Conservation (phyloP, 2,329 filamentous ascomycete species). For the Sporothrix dimorphospora region DNA sequence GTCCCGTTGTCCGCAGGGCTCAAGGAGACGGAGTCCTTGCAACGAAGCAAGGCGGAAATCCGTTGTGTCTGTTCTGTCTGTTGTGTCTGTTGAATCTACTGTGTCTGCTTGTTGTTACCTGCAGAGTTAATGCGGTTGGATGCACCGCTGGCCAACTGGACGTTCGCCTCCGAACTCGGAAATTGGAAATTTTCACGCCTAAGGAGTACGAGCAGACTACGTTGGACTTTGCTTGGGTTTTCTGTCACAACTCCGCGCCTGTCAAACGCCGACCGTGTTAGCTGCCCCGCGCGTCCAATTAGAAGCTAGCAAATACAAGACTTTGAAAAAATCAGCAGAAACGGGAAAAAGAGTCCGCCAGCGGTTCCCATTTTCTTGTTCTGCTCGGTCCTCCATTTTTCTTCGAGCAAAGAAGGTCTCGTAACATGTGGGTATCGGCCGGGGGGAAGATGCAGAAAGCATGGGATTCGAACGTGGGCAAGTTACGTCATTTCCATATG, state of each 20-base stretch:
- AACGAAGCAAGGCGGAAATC: not conserved
- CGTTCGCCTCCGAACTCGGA: constrained; percentile 27
- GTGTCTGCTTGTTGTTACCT: no score
- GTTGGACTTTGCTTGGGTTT: not conserved
- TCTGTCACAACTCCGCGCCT: not conserved
- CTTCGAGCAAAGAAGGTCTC: not conserved
- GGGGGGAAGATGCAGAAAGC: not conserved
- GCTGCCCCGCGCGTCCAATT: not conserved
- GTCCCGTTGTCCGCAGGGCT: not conserved
- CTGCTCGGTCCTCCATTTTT: not conserved
- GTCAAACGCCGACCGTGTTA: not conserved
- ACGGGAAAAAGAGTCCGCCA: constrained; percentile 1
- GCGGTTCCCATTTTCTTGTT: not conserved
- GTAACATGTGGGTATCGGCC: not conserved
- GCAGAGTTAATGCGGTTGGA: not conserved
- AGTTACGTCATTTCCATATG: constrained; percentile 1
- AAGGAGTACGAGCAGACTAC: not conserved
- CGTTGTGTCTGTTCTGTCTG: not conserved
- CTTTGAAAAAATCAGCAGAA: not conserved
- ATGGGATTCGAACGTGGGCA: not conserved
- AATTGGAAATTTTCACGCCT: constrained; percentile 12
- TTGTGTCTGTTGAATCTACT: not conserved
- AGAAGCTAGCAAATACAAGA: not conserved
- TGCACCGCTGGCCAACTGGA: not conserved
- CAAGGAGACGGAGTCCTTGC: not conserved